A percentile compares a stretch with the other conserved stretches of the same genome.
Evolutionary conservation across 169 alveolate genomes (phyloP).

Genomic region (Eimeria sp.): DNA sequence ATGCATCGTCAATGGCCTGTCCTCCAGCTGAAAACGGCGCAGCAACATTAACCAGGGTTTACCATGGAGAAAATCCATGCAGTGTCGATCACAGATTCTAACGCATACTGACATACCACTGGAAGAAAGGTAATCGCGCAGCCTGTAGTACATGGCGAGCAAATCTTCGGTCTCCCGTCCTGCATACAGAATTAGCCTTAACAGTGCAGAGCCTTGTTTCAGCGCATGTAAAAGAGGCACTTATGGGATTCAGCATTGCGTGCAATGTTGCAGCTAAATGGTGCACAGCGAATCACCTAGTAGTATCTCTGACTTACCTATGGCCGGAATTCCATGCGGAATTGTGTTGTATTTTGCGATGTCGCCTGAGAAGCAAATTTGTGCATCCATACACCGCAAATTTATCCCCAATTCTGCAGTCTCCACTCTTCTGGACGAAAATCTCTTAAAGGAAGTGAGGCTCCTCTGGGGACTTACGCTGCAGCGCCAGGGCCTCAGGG

Average conservation of each 20-base stretch:
- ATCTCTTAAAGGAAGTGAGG: not conserved
- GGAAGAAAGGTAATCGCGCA: slow-evolving; percentile 15
- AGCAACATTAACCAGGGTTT: not conserved
- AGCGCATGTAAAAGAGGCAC: not conserved
- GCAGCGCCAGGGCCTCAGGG: slow-evolving; percentile 40
- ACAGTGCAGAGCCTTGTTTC: not conserved
- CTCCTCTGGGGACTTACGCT: slow-evolving; percentile 33
- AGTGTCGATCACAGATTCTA: not conserved
- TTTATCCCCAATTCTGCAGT: not conserved
- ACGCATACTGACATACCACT: slow-evolving; percentile 15
- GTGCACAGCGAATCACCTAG: not conserved
- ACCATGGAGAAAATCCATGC: not conserved
- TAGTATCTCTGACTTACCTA: not conserved
- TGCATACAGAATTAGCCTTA: not conserved
- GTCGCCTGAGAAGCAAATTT: slow-evolving; percentile 35
- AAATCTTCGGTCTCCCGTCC: slow-evolving; percentile 40
- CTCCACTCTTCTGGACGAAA: not conserved
- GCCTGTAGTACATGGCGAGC: slow-evolving; percentile 47
- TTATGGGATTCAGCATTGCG: not conserved
- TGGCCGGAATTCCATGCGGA: not conserved
- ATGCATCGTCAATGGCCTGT: not conserved
- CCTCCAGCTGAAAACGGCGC: slow-evolving; percentile 9
- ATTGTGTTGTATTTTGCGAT: slow-evolving; percentile 30
- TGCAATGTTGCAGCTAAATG: not conserved
- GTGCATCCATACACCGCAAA: not conserved